Evolutionary conservation across 2,329 filamentous ascomycete species (phyloP).

Genomic region (Lachnellula suecica): DNA sequence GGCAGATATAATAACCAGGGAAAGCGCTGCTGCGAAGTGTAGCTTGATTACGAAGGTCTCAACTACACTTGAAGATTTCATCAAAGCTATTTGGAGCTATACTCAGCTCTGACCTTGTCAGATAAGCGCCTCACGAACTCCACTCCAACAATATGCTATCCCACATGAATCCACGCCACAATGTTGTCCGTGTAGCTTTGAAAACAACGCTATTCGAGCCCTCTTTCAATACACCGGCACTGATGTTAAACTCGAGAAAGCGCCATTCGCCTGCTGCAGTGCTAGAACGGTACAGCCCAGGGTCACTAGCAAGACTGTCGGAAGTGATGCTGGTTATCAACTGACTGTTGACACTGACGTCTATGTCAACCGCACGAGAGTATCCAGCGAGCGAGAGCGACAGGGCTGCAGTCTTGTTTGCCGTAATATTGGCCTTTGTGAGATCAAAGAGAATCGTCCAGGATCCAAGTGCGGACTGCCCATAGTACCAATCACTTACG

Average conservation of each 20-base stretch:
- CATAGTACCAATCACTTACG: slow-evolving; percentile 49
- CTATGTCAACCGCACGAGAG: slow-evolving; percentile 31
- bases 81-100: too few species aligned
- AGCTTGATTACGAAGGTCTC: too few species aligned
- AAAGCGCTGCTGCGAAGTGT: too few species aligned
- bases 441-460: slow-evolving; percentile 14
- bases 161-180: slow-evolving; percentile 42
- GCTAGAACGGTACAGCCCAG: slow-evolving; percentile 41
- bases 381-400: slow-evolving; percentile 17
- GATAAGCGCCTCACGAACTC: too few species aligned
- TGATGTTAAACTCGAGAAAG: slow-evolving; percentile 37
- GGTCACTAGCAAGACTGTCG: slow-evolving; percentile 36
- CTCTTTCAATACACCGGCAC: slow-evolving; percentile 29
- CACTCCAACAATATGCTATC: slow-evolving; percentile 40
- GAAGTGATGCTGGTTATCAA: slow-evolving; percentile 37
- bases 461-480: slow-evolving; percentile 32
- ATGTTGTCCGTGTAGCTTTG: slow-evolving; percentile 33
- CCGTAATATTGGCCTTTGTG: not conserved
- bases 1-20: too few species aligned
- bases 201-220: slow-evolving; percentile 39
- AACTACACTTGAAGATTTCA: too few species aligned
- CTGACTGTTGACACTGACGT: slow-evolving; percentile 36
- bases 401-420: slow-evolving; percentile 5
- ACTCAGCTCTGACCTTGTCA: too few species aligned
- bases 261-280: slow-evolving; percentile 43